Conservation (phyloP, 345 rosid species). For the Dovyalis caffra region DNA sequence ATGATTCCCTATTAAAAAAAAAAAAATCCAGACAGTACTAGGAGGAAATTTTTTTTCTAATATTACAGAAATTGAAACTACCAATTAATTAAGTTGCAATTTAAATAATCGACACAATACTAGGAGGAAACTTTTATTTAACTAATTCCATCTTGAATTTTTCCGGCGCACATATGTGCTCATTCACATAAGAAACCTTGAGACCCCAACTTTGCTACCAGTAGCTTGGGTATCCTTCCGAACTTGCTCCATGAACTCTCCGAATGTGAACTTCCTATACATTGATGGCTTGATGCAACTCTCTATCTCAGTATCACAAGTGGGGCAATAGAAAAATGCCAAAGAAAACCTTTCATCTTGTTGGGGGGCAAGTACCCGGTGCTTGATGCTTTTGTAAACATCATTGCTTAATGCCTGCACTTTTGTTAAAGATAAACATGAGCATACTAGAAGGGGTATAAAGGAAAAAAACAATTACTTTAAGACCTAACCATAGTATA, state of each 20-base stretch:
- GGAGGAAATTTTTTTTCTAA: no score
- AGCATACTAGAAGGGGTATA: background rate
- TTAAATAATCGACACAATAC: no score
- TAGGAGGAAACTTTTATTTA: no score
- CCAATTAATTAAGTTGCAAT: no score
- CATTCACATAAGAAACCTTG: constrained; percentile 46
- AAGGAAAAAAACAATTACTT: no score
- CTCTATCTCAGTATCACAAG: constrained; percentile 46
- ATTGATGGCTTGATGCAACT: constrained; percentile 39
- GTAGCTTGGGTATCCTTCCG: constrained; percentile 52
- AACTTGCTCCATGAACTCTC: constrained; percentile 53
- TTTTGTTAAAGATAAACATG: no score
- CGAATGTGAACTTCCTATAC: constrained; percentile 57
- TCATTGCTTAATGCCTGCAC: constrained; percentile 74
- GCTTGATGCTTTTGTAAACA: constrained; percentile 61
- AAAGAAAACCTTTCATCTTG: constrained; percentile 52
- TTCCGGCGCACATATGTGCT: background rate
- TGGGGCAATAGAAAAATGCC: constrained; percentile 71
- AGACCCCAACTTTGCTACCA: constrained; percentile 72
- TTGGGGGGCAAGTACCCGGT: constrained; percentile 56
- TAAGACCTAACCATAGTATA: no score
- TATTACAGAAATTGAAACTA: background rate
- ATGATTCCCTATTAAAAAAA: no score
- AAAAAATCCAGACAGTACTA: no score
- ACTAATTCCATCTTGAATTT: no score